Percentiles rank a stretch among this genome's conserved stretches.
phyloP scores from a whole-genome alignment of 371 early-diverging fungal genomes.

The Apophysomyces sp. region DNA sequence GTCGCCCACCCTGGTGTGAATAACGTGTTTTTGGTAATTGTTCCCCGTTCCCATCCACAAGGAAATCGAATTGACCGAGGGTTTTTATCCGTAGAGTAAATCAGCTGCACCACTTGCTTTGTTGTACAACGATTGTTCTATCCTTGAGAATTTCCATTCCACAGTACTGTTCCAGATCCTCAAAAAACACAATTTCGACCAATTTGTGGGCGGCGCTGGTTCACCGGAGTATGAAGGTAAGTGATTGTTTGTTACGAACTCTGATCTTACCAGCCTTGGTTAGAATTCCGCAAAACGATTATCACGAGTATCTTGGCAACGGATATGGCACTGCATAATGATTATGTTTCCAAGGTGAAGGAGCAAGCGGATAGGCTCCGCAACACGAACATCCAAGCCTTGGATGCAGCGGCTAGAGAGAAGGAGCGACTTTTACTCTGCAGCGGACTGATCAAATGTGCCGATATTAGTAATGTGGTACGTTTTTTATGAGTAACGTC shows the following conservation, averaged over 20 bases:
- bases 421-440: conserved; percentile 56
- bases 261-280: background rate
- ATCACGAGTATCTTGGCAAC: conserved; percentile 76
- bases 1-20: conserved; percentile 86
- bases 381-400: background rate
- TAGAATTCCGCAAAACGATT: conserved; percentile 66
- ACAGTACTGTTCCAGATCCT: conserved; percentile 83
- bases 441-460: conserved; percentile 76
- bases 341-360: conserved; percentile 67
- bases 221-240: conserved; percentile 33
- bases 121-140: conserved; percentile 89
- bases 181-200: conserved; percentile 60
- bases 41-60: too few species aligned
- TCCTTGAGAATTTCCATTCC: conserved; percentile 93
- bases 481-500: conserved; percentile 14
- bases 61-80: background rate
- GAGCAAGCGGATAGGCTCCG: conserved; percentile 52
- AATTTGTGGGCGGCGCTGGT: conserved; percentile 14
- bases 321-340: conserved; percentile 78
- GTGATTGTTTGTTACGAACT: background rate
- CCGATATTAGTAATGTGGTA: conserved; percentile 76
- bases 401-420: conserved; percentile 18
- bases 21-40: conserved; percentile 72
- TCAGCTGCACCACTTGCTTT: conserved; percentile 79
- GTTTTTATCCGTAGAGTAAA: conserved; percentile 44